Evolutionary conservation across 306 rosid genomes (phyloP).

Genomic region (Rubus parviflorus): DNA sequence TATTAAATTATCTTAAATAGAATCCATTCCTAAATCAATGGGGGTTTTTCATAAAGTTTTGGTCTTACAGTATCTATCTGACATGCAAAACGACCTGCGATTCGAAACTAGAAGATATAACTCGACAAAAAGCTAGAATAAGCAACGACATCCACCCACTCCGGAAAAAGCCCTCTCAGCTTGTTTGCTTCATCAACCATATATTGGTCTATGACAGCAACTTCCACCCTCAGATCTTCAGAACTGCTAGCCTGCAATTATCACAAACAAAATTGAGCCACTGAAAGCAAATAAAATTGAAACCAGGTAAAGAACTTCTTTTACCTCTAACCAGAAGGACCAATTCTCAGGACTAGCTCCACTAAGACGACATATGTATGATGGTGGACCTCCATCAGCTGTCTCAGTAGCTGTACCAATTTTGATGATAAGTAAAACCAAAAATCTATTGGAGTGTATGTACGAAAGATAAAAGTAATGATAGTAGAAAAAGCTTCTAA

Average conservation of each 20-base stretch:
- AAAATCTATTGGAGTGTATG: slow-evolving; percentile 1
- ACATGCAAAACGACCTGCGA: background rate
- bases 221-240: slow-evolving; percentile 70
- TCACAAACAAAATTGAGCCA: background rate
- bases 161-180: slow-evolving; percentile 76
- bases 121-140: slow-evolving; percentile 75
- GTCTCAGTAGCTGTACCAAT: slow-evolving; percentile 59
- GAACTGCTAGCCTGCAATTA: slow-evolving; percentile 59
- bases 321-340: slow-evolving; percentile 96
- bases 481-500: slow-evolving; percentile 7
- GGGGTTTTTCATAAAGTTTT: background rate
- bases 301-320: background rate
- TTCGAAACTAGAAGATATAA: slow-evolving; percentile 43
- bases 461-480: background rate
- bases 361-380: slow-evolving; percentile 75
- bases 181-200: slow-evolving; percentile 59
- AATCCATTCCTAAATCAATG: slow-evolving; percentile 2
- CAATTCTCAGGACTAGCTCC: slow-evolving; percentile 77
- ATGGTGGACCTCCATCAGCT: slow-evolving; percentile 62
- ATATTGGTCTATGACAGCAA: slow-evolving; percentile 80
- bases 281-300: slow-evolving; percentile 9
- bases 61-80: background rate
- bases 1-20: background rate
- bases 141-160: slow-evolving; percentile 77
- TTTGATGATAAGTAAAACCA: slow-evolving; percentile 27